Evolutionary conservation across 2,329 filamentous ascomycete species (phyloP).

Genomic region (Calonectria hawksworthii): DNA sequence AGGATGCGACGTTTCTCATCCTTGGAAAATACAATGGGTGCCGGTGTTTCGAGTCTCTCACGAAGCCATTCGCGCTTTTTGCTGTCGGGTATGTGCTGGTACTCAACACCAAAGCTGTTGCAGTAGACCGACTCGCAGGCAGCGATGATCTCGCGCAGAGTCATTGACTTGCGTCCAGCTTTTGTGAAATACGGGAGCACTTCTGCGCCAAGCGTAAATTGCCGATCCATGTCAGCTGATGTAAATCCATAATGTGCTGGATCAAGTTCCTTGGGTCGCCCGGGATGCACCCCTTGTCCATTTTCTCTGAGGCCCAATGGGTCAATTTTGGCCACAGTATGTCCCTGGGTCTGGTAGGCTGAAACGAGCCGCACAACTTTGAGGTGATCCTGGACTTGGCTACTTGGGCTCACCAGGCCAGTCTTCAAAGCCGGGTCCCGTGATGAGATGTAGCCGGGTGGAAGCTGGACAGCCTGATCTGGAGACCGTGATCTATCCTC

Average conservation of each 20-base stretch:
- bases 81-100: constrained; percentile 96
- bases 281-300: constrained; percentile 82
- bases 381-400: constrained; percentile 91
- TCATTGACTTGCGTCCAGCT: constrained; percentile 91
- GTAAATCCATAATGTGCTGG: constrained; percentile 94
- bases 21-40: constrained; percentile 93
- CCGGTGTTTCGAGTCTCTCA: constrained; percentile 91
- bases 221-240: constrained; percentile 89
- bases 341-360: constrained; percentile 96
- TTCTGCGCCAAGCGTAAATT: constrained; percentile 91
- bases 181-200: constrained; percentile 93
- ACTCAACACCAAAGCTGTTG: constrained; percentile 95
- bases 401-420: constrained; percentile 74
- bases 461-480: constrained; percentile 93
- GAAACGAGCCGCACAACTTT: constrained; percentile 96
- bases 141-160: constrained; percentile 89
- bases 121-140: constrained; percentile 96
- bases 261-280: constrained; percentile 89
- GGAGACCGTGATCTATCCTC: constrained; percentile 96
- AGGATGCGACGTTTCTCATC: constrained; percentile 98
- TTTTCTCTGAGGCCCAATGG: constrained; percentile 88
- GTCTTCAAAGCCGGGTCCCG: constrained; percentile 80
- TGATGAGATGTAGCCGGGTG: constrained; percentile 88
- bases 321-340: constrained; percentile 97
- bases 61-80: constrained; percentile 98